phyloP scores from a whole-genome alignment of 106 monocot species.

The Allium cepa region DNA sequence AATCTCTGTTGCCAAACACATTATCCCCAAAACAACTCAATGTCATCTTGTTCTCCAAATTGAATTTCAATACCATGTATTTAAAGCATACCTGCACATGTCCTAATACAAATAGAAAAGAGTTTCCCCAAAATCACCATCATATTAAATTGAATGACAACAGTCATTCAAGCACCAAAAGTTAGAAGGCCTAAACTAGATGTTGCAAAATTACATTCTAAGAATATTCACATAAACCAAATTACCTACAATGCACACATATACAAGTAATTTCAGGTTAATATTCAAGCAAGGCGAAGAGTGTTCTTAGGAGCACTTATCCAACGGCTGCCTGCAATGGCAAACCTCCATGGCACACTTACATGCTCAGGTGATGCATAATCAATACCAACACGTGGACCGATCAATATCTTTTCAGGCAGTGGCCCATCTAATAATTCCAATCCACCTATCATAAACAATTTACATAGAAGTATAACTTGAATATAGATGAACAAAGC shows the following conservation, averaged over 20 bases:
- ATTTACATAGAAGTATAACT: background rate
- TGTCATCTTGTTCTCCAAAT: too few species aligned
- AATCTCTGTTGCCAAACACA: too few species aligned
- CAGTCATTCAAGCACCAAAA: too few species aligned
- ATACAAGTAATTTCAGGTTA: background rate
- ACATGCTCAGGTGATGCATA: slow-evolving; percentile 86
- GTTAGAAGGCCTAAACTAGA: too few species aligned
- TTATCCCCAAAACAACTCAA: too few species aligned
- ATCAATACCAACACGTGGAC: slow-evolving; percentile 79
- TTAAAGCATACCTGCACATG: too few species aligned
- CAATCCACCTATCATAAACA: slow-evolving; percentile 47
- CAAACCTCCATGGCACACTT: slow-evolving; percentile 78
- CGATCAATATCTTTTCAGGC: slow-evolving; percentile 56
- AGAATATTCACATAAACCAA: background rate
- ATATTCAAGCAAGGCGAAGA: slow-evolving; percentile 26
- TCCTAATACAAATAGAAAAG: too few species aligned
- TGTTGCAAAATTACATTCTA: too few species aligned
- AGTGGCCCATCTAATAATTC: slow-evolving; percentile 66
- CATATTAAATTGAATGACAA: too few species aligned
- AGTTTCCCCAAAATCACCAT: too few species aligned
- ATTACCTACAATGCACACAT: background rate
- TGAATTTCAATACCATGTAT: too few species aligned
- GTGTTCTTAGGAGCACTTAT: slow-evolving; percentile 82
- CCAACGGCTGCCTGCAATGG: slow-evolving; percentile 71
- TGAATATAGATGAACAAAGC: too few species aligned